Evolutionary conservation across 768 basidiomycete genomes (phyloP).

Genomic region (Hypholoma sublateritium): DNA sequence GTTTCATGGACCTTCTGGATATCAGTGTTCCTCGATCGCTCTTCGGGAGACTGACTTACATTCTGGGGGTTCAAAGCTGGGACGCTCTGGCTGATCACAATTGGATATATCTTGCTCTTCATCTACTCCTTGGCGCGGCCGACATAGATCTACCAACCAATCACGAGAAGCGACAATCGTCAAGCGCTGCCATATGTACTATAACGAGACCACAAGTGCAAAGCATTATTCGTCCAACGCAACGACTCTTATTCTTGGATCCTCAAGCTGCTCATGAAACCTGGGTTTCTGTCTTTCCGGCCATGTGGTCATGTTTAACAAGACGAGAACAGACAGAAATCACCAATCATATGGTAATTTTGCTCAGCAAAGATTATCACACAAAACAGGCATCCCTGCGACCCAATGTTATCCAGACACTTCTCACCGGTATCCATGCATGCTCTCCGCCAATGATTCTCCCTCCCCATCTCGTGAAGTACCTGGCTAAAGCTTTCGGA

Average conservation of each 20-base stretch:
- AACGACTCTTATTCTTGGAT: conserved; percentile 82
- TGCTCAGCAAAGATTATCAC: conserved; percentile 94
- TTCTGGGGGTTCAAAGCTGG: conserved; percentile 94
- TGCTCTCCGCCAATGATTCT: conserved; percentile 86
- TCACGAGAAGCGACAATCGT: conserved; percentile 40
- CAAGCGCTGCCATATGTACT: conserved; percentile 24
- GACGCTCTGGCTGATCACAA: conserved; percentile 89
- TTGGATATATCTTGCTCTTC: conserved; percentile 91
- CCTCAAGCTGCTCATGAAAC: conserved; percentile 72
- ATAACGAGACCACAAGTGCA: conserved; percentile 45
- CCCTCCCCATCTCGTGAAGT: conserved; percentile 94
- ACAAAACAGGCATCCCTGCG: conserved; percentile 84
- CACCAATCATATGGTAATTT: conserved; percentile 84
- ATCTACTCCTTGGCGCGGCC: conserved; percentile 74
- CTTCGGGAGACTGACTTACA: conserved; percentile 80
- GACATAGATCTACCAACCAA: conserved; percentile 40
- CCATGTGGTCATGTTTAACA: conserved; percentile 82
- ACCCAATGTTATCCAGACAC: conserved; percentile 90
- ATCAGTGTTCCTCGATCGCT: conserved; percentile 84
- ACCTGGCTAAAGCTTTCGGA: conserved; percentile 92
- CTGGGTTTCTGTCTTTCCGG: conserved; percentile 88
- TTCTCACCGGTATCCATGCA: conserved; percentile 82
- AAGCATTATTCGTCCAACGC: conserved; percentile 71
- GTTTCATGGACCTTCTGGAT: conserved; percentile 90
- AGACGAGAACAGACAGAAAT: conserved; percentile 87